Base-by-base conservation (phyloP, 176 grass and related monocot genomes). In the Elymus sibiricus region DNA sequence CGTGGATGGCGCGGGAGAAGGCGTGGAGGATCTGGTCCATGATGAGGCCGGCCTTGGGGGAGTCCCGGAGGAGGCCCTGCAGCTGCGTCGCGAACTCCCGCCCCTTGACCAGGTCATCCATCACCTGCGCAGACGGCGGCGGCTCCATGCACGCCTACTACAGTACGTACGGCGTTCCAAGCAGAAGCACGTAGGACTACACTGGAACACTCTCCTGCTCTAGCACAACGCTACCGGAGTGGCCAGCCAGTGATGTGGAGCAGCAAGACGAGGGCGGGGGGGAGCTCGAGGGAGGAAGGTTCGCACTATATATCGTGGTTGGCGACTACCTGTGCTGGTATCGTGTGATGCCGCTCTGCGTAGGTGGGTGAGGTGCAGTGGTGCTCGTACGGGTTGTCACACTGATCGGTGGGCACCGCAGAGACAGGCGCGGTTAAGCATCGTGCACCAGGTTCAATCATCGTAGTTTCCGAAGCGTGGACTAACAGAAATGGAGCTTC, bases 81-180 rank as follows among this genome's bases (percentile, higher is more conserved):
- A 95, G 84, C 88, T 73, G 76, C 53, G 53, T 17, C 4, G 88
- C 86, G 7, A 84, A 39, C 38, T 91, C 77, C 44, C 16, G 83
- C 70, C 86, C 94, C 82, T 75, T 89, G 38, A 47, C 61, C 83
- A 95, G 74, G 56, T 87, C 91, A 15, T 91, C 81, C 85, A 28
- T 51, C 70, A 91, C 81, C 61, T 32, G 85, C 81, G 7, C 69
- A 76, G 64, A 88, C n/a, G n/a, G n/a, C 69, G 81, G 53, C 6
- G 19, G 1, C 53, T 7, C 83, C 83, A 72, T 86, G 29, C 29
- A 22, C 66, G 34, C 27, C 6, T 21, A 53, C 22, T 17, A 7
- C 22, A 64, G 9, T 44, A 11, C 3, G 16, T 53, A 21, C 51
- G 51, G 0, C 51, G 19, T 3, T 22, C 19, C 0, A 58, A 58